phyloP scores from a whole-genome alignment of 768 basidiomycete species.

The Lactarius tabidus region DNA sequence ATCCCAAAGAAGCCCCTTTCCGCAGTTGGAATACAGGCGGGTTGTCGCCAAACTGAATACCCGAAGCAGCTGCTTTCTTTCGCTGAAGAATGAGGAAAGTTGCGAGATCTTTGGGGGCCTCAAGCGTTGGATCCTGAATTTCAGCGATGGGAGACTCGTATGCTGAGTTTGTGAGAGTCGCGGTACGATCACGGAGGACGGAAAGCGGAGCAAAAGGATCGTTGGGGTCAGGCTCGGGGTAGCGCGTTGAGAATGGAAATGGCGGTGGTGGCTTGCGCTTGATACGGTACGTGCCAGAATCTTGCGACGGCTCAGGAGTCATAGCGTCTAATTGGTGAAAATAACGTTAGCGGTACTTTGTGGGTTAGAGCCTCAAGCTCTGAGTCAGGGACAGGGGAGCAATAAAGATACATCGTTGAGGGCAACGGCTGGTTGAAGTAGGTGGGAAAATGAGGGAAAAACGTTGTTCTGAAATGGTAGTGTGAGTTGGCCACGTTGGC shows the following conservation, averaged over 20 bases:
- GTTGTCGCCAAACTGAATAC: constrained; percentile 10
- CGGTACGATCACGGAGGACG: constrained; percentile 53
- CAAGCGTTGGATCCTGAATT: constrained; percentile 4
- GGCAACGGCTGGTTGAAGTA: constrained; percentile 17
- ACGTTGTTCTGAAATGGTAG: constrained; percentile 13
- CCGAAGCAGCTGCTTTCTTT: not conserved
- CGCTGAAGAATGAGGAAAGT: constrained; percentile 13
- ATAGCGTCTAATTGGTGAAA: not conserved
- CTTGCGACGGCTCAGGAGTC: constrained; percentile 11
- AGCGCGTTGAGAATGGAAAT: constrained; percentile 48
- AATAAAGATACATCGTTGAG: not conserved
- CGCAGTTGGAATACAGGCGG: constrained; percentile 14
- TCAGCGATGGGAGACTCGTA: constrained; percentile 7
- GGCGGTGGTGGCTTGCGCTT: constrained; percentile 58
- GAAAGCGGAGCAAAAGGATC: constrained; percentile 71
- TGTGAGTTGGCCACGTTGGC: constrained; percentile 20
- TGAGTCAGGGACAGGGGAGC: not conserved
- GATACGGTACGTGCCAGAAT: constrained; percentile 28
- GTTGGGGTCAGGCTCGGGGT: constrained; percentile 61
- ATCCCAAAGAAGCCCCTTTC: constrained; percentile 20
- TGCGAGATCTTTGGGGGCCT: constrained; percentile 16
- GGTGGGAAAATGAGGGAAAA: constrained; percentile 15
- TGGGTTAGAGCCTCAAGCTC: not conserved
- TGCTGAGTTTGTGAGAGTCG: constrained; percentile 13
- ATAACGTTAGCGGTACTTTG: constrained; percentile 7